phyloP scores from a whole-genome alignment of 768 basidiomycete genomes.

The Auricularia sp. region DNA sequence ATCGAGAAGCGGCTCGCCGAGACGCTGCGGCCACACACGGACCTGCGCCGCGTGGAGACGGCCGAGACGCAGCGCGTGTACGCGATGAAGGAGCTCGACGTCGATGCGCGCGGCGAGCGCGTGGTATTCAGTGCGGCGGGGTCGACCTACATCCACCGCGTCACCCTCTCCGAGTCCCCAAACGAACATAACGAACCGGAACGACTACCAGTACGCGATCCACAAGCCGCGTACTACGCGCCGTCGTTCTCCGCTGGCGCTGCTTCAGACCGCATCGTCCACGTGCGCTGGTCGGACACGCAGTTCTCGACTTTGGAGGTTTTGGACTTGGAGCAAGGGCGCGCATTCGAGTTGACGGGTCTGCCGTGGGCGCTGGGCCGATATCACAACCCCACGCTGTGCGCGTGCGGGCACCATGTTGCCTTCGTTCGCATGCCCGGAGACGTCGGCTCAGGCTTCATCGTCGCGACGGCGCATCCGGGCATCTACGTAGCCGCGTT shows the following conservation, averaged over 20 bases:
- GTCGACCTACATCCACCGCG: constrained; percentile 38
- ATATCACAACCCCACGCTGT: constrained; percentile 51
- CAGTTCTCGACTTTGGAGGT: constrained; percentile 57
- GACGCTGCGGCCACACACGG: constrained; percentile 37
- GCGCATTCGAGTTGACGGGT: constrained; percentile 40
- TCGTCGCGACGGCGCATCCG: constrained; percentile 51
- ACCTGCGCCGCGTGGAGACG: constrained; percentile 41
- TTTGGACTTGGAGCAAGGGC: constrained; percentile 36
- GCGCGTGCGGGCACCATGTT: constrained; percentile 30
- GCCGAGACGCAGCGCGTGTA: constrained; percentile 44
- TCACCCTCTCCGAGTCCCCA: constrained; percentile 8
- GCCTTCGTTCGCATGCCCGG: constrained; percentile 59
- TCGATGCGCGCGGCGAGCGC: constrained; percentile 40
- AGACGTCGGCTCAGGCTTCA: constrained; percentile 47
- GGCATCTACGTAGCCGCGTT: constrained; percentile 47
- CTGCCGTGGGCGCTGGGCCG: constrained; percentile 44
- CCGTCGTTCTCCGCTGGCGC: constrained; percentile 44
- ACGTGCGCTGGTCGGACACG: constrained; percentile 58
- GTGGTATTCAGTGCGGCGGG: constrained; percentile 65
- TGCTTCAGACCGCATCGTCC: constrained; percentile 39
- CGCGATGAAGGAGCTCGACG: constrained; percentile 51
- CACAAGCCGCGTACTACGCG: constrained; percentile 48
- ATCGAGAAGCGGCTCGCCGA: constrained; percentile 57
- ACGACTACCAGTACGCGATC: constrained; percentile 35
- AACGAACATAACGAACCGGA: constrained; percentile 16